Percentiles rank a stretch among this genome's conserved stretches.
Conservation (phyloP, 306 rosid species). For the Alnus rubra region DNA sequence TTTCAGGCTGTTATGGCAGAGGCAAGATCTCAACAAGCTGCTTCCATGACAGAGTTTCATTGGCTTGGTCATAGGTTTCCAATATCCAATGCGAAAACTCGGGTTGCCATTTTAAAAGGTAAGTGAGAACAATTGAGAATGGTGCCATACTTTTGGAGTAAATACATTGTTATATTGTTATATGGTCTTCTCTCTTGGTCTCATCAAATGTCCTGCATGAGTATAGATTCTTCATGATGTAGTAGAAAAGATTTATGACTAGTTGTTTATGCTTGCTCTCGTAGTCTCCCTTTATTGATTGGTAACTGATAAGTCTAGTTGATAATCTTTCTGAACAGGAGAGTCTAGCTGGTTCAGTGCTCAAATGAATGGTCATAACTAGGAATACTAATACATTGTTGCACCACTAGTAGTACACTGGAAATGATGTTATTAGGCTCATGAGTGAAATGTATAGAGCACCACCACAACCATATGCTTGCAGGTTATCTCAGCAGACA, state of each 20-base stretch:
- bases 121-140: conserved; percentile 27
- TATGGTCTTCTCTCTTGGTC: conserved; percentile 4
- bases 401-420: neutral
- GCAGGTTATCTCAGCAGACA: neutral
- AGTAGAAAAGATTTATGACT: neutral
- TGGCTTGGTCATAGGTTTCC: conserved; percentile 99
- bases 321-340: neutral
- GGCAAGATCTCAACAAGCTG: conserved; percentile 99
- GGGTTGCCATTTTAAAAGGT: conserved; percentile 95
- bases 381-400: neutral
- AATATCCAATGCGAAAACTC: conserved; percentile 87
- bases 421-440: neutral
- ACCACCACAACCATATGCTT: neutral
- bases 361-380: neutral
- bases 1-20: conserved; percentile 96
- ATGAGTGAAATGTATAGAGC: neutral
- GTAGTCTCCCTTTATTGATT: neutral
- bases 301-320: neutral
- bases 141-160: conserved; percentile 5
- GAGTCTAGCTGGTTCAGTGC: neutral
- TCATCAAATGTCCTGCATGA: conserved; percentile 13
- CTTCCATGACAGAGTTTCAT: conserved; percentile 92
- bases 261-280: conserved; percentile 4
- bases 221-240: neutral
- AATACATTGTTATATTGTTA: conserved; percentile 9